Evolutionary conservation across 192 early-diverging fungal species (phyloP).

Genomic region (Coemansia sp.): DNA sequence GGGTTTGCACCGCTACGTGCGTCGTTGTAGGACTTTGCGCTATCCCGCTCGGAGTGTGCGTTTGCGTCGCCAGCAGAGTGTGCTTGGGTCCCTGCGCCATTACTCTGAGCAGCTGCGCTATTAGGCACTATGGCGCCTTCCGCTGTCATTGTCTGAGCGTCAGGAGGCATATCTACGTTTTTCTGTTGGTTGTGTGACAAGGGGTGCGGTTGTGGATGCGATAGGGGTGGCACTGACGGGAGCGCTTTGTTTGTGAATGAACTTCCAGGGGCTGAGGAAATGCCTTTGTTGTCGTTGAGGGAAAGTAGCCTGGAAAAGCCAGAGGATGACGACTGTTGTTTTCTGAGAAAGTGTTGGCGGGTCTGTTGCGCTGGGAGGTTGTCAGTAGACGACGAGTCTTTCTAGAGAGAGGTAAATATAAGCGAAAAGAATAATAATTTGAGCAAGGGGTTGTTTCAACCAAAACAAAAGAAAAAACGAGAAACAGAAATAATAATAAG

Average conservation of each 20-base stretch:
- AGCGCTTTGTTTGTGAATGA: conserved; percentile 43
- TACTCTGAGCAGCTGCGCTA: not conserved
- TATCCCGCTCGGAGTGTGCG: not conserved
- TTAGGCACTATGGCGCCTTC: not conserved
- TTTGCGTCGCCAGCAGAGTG: not conserved
- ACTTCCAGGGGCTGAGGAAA: conserved; percentile 8
- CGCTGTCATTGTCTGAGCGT: conserved; percentile 8
- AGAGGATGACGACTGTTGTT: conserved; percentile 54
- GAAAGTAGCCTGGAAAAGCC: conserved; percentile 44
- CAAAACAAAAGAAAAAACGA: conserved; percentile 3
- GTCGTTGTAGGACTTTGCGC: not conserved
- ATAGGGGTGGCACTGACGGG: conserved; percentile 25
- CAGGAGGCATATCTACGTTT: conserved; percentile 5
- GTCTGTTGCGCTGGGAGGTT: conserved; percentile 3
- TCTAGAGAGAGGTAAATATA: conserved; percentile 19
- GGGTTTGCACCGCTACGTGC: not conserved
- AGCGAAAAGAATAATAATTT: not conserved
- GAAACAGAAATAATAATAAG: not conserved
- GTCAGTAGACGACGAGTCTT: conserved; percentile 21
- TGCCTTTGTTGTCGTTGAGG: conserved; percentile 35
- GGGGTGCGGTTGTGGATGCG: conserved; percentile 8
- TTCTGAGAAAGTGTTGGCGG: conserved; percentile 40
- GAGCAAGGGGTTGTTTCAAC: not conserved
- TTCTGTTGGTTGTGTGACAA: conserved; percentile 4
- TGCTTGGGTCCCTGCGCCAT: not conserved